Conservation (phyloP, 306 rosid species). For the Cucurbita maxima region DNA sequence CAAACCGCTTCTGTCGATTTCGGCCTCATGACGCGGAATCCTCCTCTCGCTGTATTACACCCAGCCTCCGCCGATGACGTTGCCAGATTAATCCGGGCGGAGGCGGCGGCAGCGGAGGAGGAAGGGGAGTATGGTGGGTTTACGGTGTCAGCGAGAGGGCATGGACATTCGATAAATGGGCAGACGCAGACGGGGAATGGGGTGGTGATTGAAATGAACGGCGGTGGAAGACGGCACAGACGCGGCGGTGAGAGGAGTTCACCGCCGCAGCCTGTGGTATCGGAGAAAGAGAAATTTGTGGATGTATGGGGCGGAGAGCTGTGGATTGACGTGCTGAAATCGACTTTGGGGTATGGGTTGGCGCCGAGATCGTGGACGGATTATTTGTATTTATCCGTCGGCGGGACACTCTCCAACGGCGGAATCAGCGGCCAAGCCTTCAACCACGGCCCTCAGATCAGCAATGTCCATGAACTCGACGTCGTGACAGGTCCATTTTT, state of each 20-base stretch:
- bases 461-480: slow-evolving; percentile 63
- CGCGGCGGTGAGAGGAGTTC: background rate
- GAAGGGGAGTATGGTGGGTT: slow-evolving; percentile 9
- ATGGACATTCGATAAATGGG: slow-evolving; percentile 95
- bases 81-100: slow-evolving; percentile 25
- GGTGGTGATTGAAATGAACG: slow-evolving; percentile 63
- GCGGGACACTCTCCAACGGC: slow-evolving; percentile 89
- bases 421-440: slow-evolving; percentile 95
- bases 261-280: slow-evolving; percentile 9
- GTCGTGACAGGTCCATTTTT: slow-evolving; percentile 58
- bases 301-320: slow-evolving; percentile 94
- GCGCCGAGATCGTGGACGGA: slow-evolving; percentile 97
- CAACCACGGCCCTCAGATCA: slow-evolving; percentile 85
- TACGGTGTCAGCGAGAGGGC: slow-evolving; percentile 73
- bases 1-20: slow-evolving; percentile 55
- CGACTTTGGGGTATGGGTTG: slow-evolving; percentile 41
- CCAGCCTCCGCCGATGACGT: slow-evolving; percentile 56
- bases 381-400: slow-evolving; percentile 77
- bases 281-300: slow-evolving; percentile 35
- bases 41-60: slow-evolving; percentile 42
- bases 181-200: slow-evolving; percentile 55
- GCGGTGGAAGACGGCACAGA: background rate
- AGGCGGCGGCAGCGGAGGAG: slow-evolving; percentile 26
- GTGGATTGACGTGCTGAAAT: slow-evolving; percentile 63
- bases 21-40: slow-evolving; percentile 32